Evolutionary conservation across 2,329 filamentous ascomycete species (phyloP).

Genomic region (Neonectria magnoliae): DNA sequence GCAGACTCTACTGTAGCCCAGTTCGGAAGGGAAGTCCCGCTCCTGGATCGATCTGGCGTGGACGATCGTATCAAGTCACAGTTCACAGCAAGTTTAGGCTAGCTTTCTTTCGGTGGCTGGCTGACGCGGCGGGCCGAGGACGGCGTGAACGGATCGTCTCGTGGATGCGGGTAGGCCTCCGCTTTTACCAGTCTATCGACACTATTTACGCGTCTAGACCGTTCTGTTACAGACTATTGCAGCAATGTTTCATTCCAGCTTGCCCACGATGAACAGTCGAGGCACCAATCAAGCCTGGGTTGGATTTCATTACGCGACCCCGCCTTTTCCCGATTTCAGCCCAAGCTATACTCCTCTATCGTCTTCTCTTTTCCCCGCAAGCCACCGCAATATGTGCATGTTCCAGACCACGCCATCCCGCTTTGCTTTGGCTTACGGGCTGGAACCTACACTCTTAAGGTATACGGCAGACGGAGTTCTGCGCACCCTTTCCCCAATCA

Average conservation of each 20-base stretch:
- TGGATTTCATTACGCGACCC: neutral
- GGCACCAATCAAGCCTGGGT: neutral
- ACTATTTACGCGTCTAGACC: neutral
- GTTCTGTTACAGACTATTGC: neutral
- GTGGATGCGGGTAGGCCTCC: neutral
- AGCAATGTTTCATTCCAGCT: neutral
- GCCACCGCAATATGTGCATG: neutral
- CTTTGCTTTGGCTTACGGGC: neutral
- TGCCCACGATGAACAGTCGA: neutral
- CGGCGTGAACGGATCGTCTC: no score
- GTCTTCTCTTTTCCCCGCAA: neutral
- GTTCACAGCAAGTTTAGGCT: neutral
- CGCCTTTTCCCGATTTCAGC: neutral
- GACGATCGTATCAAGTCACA: neutral
- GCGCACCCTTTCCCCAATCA: neutral
- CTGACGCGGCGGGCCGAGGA: neutral
- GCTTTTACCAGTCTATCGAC: neutral
- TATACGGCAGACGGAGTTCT: neutral
- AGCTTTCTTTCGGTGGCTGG: neutral
- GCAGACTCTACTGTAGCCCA: no score
- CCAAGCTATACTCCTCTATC: neutral
- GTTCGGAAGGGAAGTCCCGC: no score
- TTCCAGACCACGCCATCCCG: neutral
- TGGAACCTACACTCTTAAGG: neutral
- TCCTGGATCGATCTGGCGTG: no score